phyloP scores from a whole-genome alignment of 2,329 filamentous ascomycete genomes.

The Trichoderma atrobrunneum region DNA sequence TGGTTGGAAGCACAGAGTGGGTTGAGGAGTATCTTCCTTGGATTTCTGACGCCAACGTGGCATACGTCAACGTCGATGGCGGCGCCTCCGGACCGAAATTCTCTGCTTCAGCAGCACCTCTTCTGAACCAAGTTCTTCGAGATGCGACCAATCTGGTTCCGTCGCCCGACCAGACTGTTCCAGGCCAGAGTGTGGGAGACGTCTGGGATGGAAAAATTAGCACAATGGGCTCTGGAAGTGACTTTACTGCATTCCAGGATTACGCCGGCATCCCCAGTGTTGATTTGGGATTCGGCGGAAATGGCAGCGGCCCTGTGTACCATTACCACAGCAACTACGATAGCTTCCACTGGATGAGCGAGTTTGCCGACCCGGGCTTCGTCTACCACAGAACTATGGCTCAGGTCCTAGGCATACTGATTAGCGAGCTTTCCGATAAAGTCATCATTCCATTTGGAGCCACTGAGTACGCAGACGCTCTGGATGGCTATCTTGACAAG shows the following conservation, averaged over 20 bases:
- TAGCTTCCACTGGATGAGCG: constrained; percentile 84
- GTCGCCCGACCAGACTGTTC: constrained; percentile 75
- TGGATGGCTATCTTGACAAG: constrained; percentile 51
- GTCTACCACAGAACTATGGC: constrained; percentile 65
- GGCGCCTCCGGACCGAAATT: constrained; percentile 66
- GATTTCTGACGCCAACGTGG: constrained; percentile 69
- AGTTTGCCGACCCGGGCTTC: constrained; percentile 68
- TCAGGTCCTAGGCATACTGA: constrained; percentile 61
- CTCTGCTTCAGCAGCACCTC: constrained; percentile 63
- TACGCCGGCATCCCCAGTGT: constrained; percentile 64
- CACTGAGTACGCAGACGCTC: constrained; percentile 59
- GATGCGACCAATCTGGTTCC: constrained; percentile 62
- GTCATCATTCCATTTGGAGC: constrained; percentile 64
- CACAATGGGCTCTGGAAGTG: constrained; percentile 70
- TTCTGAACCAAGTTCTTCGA: constrained; percentile 71
- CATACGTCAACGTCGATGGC: constrained; percentile 84
- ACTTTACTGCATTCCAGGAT: constrained; percentile 74
- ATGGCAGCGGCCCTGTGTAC: constrained; percentile 55
- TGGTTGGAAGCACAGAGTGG: constrained; percentile 88
- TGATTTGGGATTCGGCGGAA: constrained; percentile 57
- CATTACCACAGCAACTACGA: constrained; percentile 93
- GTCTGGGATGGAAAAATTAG: constrained; percentile 60
- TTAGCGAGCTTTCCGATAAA: constrained; percentile 59
- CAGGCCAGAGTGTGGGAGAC: constrained; percentile 67
- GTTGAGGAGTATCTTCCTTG: constrained; percentile 86